Conservation (phyloP, 208 protist genomes). For the Acanthamoeba lenticulata region DNA sequence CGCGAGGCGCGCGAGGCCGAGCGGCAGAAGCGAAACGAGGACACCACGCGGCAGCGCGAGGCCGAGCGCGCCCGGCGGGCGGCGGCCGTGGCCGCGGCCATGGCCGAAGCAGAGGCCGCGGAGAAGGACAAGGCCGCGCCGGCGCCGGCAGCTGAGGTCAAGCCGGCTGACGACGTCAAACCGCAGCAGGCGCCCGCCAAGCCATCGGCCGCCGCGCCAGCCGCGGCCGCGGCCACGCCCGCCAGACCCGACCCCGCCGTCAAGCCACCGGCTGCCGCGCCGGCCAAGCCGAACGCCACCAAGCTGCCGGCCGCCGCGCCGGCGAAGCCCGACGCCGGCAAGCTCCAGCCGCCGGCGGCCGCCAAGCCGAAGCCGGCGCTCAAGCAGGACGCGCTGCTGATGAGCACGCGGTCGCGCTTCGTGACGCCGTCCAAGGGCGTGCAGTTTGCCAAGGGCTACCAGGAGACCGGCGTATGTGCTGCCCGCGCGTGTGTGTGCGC, state of each 20-base stretch:
- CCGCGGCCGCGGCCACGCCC: background rate
- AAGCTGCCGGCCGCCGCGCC: background rate
- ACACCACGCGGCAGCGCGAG: background rate
- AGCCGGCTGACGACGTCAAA: too few species aligned
- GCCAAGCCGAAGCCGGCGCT: background rate
- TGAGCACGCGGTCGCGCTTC: background rate
- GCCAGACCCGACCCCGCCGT: background rate
- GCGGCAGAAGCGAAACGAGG: background rate
- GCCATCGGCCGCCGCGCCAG: background rate
- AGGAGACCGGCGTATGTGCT: background rate
- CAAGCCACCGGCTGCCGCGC: background rate
- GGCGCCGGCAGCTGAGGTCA: background rate
- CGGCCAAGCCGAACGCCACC: background rate
- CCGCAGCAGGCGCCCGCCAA: background rate
- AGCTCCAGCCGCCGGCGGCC: background rate
- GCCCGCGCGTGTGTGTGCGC: too few species aligned
- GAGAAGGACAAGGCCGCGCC: background rate
- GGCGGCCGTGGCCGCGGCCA: too few species aligned
- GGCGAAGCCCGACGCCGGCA: background rate
- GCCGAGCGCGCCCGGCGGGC: background rate
- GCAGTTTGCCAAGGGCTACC: slow-evolving; percentile 44
- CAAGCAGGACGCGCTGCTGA: background rate
- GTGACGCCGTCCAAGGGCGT: background rate
- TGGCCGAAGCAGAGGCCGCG: too few species aligned
- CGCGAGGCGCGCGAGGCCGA: background rate